These are phyloP conservation scores for Periglandula ipomoeae DNA, from an alignment of 2,329 filamentous ascomycete genomes.

Conservation along the genomic window DNA sequence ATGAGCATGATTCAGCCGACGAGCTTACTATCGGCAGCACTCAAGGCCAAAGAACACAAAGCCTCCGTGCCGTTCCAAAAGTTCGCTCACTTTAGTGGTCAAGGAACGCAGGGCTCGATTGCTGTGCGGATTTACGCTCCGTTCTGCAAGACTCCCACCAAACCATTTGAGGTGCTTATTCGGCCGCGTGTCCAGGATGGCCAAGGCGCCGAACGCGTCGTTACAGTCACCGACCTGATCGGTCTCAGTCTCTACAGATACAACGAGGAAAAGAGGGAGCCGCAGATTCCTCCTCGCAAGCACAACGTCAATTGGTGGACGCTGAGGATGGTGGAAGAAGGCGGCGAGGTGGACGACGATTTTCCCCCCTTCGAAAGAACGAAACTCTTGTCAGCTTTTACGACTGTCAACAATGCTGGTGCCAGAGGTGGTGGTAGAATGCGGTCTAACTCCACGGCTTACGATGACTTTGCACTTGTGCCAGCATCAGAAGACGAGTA, in stretches of 20 bases:
- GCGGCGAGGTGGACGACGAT: conserved; percentile 77
- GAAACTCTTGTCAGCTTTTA: conserved; percentile 67
- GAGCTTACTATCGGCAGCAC: conserved; percentile 61
- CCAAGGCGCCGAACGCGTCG: conserved; percentile 48
- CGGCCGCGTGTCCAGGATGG: conserved; percentile 60
- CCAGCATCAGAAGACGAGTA: conserved; percentile 61
- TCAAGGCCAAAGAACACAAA: conserved; percentile 63
- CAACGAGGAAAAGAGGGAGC: conserved; percentile 65
- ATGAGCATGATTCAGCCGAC: conserved; percentile 60
- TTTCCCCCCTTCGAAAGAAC: conserved; percentile 71
- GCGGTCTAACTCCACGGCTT: conserved; percentile 64
- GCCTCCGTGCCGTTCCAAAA: conserved; percentile 64
- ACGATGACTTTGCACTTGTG: conserved; percentile 75
- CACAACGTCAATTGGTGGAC: conserved; percentile 76
- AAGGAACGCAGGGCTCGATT: conserved; percentile 68
- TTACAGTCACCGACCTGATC: conserved; percentile 73
- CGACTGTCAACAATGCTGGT: conserved; percentile 74
- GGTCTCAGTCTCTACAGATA: conserved; percentile 72
- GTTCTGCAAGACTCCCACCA: conserved; percentile 54
- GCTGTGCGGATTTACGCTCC: conserved; percentile 70
- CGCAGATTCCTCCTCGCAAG: conserved; percentile 54
- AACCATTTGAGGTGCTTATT: conserved; percentile 64
- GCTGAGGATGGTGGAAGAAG: conserved; percentile 74
- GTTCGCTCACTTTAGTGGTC: conserved; percentile 67
- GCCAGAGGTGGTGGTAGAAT: conserved; percentile 50